Percentiles rank a stretch among this genome's conserved stretches.
These are phyloP conservation scores for Erigeron canadensis DNA, from an alignment of 129 eudicot genomes.

Conservation along the genomic window DNA sequence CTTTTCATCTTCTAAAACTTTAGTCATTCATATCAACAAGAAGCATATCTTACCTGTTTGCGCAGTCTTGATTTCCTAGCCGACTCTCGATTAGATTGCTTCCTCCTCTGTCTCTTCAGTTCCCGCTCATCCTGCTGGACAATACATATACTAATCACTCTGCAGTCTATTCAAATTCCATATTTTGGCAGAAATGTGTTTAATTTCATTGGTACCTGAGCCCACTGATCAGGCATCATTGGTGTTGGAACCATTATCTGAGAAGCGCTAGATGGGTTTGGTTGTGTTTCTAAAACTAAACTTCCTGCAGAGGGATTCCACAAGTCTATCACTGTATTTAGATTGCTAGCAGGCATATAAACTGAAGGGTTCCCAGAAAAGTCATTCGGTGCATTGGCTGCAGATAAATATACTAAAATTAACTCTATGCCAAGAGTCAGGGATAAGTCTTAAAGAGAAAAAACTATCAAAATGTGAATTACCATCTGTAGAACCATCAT, in stretches of 20 bases:
- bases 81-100: slow-evolving; percentile 91
- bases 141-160: slow-evolving; percentile 6
- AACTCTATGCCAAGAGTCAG: neutral
- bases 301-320: slow-evolving; percentile 76
- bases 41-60: slow-evolving; percentile 61
- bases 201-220: neutral
- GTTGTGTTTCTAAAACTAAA: slow-evolving; percentile 49
- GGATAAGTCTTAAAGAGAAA: neutral
- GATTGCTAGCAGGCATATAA: neutral
- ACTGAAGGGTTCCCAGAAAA: neutral
- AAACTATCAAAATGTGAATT: neutral
- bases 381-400: slow-evolving; percentile 37
- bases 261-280: slow-evolving; percentile 22
- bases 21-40: neutral
- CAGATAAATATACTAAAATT: slow-evolving; percentile 19
- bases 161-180: neutral
- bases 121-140: slow-evolving; percentile 80
- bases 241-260: neutral
- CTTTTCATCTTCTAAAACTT: no score
- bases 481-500: slow-evolving; percentile 4
- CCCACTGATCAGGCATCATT: neutral
- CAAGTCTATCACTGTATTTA: slow-evolving; percentile 70
- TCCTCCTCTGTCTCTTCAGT: slow-evolving; percentile 80
- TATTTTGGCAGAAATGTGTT: neutral
- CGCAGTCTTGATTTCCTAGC: slow-evolving; percentile 92